These are phyloP conservation scores for Rubroshorea leprosula DNA, from an alignment of 345 rosid species.

Conservation along the genomic window DNA sequence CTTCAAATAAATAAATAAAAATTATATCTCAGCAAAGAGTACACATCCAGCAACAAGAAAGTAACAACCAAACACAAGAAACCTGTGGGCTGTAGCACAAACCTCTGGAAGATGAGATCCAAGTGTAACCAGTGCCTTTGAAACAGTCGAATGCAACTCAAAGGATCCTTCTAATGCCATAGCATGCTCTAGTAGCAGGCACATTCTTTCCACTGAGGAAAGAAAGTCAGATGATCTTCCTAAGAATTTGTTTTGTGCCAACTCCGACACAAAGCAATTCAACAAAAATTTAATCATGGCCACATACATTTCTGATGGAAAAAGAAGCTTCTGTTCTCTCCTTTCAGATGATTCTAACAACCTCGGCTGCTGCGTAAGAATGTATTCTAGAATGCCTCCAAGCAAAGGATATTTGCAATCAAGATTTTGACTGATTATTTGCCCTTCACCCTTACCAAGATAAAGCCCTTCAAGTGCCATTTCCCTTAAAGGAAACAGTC, in stretches of 20 bases:
- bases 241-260: conserved; percentile 45
- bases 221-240: conserved; percentile 54
- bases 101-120: conserved; percentile 86
- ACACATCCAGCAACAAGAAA: conserved; percentile 8
- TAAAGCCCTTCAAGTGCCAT: conserved; percentile 85
- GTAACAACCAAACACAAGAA: conserved; percentile 5
- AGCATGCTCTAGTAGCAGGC: conserved; percentile 77
- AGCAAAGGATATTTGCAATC: conserved; percentile 59
- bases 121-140: conserved; percentile 64
- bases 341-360: conserved; percentile 60
- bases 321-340: conserved; percentile 71
- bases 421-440: conserved; percentile 31
- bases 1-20: conserved; percentile 28
- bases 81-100: conserved; percentile 12
- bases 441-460: conserved; percentile 51
- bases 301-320: conserved; percentile 64
- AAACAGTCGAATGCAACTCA: conserved; percentile 83
- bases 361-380: conserved; percentile 70
- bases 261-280: conserved; percentile 77
- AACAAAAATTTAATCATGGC: conserved; percentile 74
- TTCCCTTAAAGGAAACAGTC: conserved; percentile 45
- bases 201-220: conserved; percentile 59
- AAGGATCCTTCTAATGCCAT: conserved; percentile 75
- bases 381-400: conserved; percentile 63
- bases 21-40: conserved; percentile 2